These are phyloP conservation scores for Alternaria consortialis DNA, from an alignment of 2,329 filamentous ascomycete genomes.

Conservation along the genomic window DNA sequence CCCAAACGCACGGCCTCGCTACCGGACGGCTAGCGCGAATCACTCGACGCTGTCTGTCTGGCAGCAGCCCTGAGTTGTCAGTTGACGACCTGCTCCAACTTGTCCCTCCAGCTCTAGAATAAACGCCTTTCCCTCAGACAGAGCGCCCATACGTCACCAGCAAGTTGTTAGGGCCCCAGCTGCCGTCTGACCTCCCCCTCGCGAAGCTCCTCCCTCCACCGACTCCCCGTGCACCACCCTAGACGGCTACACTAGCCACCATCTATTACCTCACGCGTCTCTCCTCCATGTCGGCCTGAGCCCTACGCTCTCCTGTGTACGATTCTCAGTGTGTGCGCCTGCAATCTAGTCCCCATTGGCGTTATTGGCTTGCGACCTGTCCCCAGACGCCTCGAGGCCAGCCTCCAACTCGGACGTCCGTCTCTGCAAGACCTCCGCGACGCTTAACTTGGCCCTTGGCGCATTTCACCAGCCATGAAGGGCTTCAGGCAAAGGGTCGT, in stretches of 20 bases:
- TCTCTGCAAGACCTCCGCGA: conserved; percentile 39
- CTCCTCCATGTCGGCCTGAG: conserved; percentile 45
- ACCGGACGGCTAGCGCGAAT: conserved; percentile 30
- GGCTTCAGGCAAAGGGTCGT: conserved; percentile 97
- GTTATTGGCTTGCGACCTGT: conserved; percentile 35
- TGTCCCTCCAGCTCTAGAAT: conserved; percentile 23
- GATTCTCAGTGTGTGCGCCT: conserved; percentile 30
- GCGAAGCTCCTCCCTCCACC: conserved; percentile 34
- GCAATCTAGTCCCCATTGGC: conserved; percentile 37
- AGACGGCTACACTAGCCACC: conserved; percentile 41
- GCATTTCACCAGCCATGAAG: conserved; percentile 77
- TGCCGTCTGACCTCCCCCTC: conserved; percentile 33
- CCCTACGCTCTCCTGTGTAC: conserved; percentile 23
- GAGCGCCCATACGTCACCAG: conserved; percentile 25
- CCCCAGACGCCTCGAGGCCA: conserved; percentile 34
- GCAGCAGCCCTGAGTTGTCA: conserved; percentile 36
- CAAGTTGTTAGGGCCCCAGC: conserved; percentile 32
- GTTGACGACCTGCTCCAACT: conserved; percentile 27
- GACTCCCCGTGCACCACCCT: conserved; percentile 34
- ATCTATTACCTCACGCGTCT: conserved; percentile 36
- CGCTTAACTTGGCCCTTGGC: conserved; percentile 43
- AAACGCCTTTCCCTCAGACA: conserved; percentile 20
- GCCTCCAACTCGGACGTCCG: conserved; percentile 33
- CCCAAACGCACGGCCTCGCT: conserved; percentile 30
- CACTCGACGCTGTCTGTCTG: conserved; percentile 30